Evolutionary conservation across 2,329 filamentous ascomycete genomes (phyloP).

Genomic region (Cephalotrichum gorgonifer): DNA sequence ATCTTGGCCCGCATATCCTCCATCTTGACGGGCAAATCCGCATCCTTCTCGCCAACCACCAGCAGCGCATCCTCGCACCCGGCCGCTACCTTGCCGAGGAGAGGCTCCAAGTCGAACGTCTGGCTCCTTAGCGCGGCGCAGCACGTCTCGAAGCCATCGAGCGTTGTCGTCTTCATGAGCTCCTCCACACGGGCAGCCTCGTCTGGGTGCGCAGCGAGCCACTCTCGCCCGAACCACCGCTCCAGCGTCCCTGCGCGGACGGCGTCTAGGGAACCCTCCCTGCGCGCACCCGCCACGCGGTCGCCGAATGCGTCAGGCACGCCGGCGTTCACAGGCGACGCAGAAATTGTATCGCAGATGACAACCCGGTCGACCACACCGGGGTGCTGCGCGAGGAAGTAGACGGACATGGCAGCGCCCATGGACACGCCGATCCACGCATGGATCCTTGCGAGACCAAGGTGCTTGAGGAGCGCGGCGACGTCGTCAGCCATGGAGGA

Average conservation of each 20-base stretch:
- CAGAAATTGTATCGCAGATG: constrained; percentile 28
- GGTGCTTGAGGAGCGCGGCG: constrained; percentile 18
- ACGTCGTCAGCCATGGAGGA: constrained; percentile 27
- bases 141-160: constrained; percentile 31
- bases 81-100: constrained; percentile 19
- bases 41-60: constrained; percentile 30
- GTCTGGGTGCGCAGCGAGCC: constrained; percentile 21
- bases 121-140: constrained; percentile 24
- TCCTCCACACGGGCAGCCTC: constrained; percentile 23
- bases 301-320: constrained; percentile 23
- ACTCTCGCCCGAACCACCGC: constrained; percentile 28
- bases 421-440: constrained; percentile 35
- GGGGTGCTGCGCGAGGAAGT: constrained; percentile 26
- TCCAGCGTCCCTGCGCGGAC: constrained; percentile 22
- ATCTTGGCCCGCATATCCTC: constrained; percentile 22
- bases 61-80: constrained; percentile 23
- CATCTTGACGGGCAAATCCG: constrained; percentile 28
- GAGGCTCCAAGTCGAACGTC: constrained; percentile 27
- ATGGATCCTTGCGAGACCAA: constrained; percentile 20
- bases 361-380: constrained; percentile 24
- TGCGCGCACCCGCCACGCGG: constrained; percentile 21
- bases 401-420: constrained; percentile 28
- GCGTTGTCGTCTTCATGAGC: constrained; percentile 24
- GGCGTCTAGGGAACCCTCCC: constrained; percentile 19
- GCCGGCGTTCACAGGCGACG: constrained; percentile 24